These are phyloP conservation scores for Perilla frutescens DNA, from an alignment of 257 asterid species.

Conservation along the genomic window DNA sequence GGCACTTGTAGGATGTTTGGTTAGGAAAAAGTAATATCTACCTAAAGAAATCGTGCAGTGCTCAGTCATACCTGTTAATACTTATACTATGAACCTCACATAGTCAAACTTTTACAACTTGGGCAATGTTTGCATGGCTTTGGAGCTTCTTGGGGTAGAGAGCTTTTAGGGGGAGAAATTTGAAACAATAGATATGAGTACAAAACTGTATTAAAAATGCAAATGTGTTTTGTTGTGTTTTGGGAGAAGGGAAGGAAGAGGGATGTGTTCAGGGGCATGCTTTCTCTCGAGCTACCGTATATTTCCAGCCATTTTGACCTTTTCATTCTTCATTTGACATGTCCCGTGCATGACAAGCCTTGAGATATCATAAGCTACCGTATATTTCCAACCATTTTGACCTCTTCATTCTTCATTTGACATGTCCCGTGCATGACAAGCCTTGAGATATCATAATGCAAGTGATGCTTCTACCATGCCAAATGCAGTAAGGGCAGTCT, in stretches of 20 bases:
- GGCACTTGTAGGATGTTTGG: not conserved
- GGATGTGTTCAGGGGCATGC: not conserved
- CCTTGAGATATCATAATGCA: not conserved
- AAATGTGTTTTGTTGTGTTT: not conserved
- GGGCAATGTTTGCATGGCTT: not conserved
- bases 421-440: not conserved
- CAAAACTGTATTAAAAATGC: not conserved
- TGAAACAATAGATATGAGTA: not conserved
- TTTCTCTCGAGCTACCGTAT: conserved; percentile 10
- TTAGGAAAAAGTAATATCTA: conserved; percentile 14
- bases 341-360: too few species aligned
- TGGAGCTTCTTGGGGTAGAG: not conserved
- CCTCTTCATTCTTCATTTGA: not conserved
- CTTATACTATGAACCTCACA: conserved; percentile 21
- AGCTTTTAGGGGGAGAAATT: not conserved
- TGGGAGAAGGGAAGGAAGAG: not conserved
- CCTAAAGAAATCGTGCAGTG: not conserved
- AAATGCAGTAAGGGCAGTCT: not conserved
- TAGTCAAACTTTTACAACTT: not conserved
- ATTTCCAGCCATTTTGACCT: not conserved
- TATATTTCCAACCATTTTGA: not conserved
- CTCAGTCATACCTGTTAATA: conserved; percentile 11
- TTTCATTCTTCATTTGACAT: not conserved
- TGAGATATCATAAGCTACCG: too few species aligned
- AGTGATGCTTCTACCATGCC: not conserved